Base-by-base conservation (phyloP, 495 filamentous ascomycete genomes). In the Aspergillus nidulans region DNA sequence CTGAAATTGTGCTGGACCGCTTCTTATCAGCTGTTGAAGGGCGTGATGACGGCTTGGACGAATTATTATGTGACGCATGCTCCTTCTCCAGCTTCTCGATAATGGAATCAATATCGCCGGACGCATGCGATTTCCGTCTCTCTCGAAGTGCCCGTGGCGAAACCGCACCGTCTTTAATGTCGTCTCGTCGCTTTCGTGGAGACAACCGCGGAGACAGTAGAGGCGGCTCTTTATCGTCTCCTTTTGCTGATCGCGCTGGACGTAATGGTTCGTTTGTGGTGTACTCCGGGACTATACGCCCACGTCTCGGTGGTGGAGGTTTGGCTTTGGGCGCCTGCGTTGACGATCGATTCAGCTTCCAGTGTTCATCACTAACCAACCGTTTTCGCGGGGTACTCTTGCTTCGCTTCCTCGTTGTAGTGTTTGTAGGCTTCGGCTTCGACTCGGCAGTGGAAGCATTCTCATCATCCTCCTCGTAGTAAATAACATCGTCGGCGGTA, bases 341-440 rank as follows among this genome's bases (percentile, higher is more conserved):
- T 15, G 75, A 67, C 42, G 69, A 79, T 57, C 73, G 77, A 53
- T 77, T 79, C 41, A 74, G 76, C 53, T 71, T 72, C 88, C 88
- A 92, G 58, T 92, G 85, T 36, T 84, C 83, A 69, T 92, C 89
- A 60, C 88, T 91, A 19, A 92, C 78, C 20, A 92, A 84, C 44
- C 88, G 79, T 74, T 90, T 92, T 60, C 84, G 83, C 6, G 89
- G 89, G 18, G 81, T 77, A 60, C 76, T 82, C 45, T 74, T 69
- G 57, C 77, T 79, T 58, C 73, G 68, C 49, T 67, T 67, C 40
- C 73, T 63, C 10, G 51, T 42, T 7, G 39, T 50, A 12, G 24
- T 24, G 20, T 28, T 23, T 49, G 46, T 53, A 1, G 63, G 42
- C 46, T 64, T 68, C 19, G 63, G 46, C 45, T 69, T 65, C 8